Evolutionary conservation across 495 filamentous ascomycete genomes (phyloP).

Genomic region (Penicillium bovifimosum): DNA sequence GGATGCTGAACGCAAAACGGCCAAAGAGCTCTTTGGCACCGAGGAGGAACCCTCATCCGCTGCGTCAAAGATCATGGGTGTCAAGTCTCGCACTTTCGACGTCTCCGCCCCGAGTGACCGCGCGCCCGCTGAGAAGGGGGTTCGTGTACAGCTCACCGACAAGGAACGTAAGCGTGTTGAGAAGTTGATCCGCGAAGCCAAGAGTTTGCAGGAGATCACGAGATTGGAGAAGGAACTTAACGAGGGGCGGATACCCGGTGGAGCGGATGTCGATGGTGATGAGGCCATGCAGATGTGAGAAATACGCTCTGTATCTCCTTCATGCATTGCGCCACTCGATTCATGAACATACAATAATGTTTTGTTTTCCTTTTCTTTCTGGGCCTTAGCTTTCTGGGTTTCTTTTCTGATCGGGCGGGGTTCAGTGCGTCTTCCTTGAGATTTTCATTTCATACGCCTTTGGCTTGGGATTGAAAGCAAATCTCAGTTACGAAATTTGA

Average conservation of each 20-base stretch:
- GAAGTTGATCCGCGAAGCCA: slow-evolving; percentile 74
- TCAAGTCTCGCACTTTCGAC: slow-evolving; percentile 81
- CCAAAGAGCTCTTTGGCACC: slow-evolving; percentile 78
- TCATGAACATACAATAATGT: slow-evolving; percentile 13
- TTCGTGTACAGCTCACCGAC: slow-evolving; percentile 63
- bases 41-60: slow-evolving; percentile 68
- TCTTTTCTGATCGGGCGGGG: slow-evolving; percentile 12
- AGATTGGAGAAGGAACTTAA: slow-evolving; percentile 77
- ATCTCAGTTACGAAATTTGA: not conserved
- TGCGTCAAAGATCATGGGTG: slow-evolving; percentile 81
- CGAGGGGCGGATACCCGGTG: slow-evolving; percentile 76
- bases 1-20: slow-evolving; percentile 69
- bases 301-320: not conserved
- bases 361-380: slow-evolving; percentile 6
- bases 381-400: slow-evolving; percentile 8
- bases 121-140: slow-evolving; percentile 54
- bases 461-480: not conserved
- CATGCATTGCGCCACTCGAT: not conserved
- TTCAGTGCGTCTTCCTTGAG: slow-evolving; percentile 13
- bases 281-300: slow-evolving; percentile 34
- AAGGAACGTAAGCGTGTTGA: slow-evolving; percentile 64
- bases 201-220: slow-evolving; percentile 79
- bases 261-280: slow-evolving; percentile 41
- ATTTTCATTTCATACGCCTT: slow-evolving; percentile 6
- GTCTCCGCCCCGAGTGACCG: slow-evolving; percentile 43